These are phyloP conservation scores for Solanum pinnatisectum DNA, from an alignment of 257 asterid species.

Conservation along the genomic window DNA sequence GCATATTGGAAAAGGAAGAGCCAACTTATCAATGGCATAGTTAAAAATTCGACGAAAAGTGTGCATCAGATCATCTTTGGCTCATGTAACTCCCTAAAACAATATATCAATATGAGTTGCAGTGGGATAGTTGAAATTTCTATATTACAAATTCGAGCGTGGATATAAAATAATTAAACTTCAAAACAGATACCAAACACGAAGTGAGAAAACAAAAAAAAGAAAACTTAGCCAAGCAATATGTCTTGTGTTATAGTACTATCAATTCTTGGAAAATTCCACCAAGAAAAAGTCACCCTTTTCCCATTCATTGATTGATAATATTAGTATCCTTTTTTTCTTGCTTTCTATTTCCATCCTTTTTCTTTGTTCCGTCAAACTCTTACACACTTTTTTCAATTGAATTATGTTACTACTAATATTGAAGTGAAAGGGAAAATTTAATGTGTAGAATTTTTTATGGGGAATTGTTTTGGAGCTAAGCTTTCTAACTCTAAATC, in stretches of 20 bases:
- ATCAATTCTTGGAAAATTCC: background rate
- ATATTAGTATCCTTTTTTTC: background rate
- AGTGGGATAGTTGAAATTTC: too few relatives aligned
- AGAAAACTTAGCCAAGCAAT: background rate
- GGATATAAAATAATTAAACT: background rate
- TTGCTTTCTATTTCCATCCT: background rate
- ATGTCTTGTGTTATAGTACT: background rate
- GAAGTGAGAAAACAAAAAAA: background rate
- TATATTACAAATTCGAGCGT: background rate
- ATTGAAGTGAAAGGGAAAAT: slow-evolving; percentile 1
- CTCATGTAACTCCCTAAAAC: too few relatives aligned
- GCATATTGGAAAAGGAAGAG: background rate
- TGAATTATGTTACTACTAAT: background rate
- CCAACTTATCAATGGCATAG: background rate
- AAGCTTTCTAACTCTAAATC: slow-evolving; percentile 25
- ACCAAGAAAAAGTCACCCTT: background rate
- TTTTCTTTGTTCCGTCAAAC: background rate
- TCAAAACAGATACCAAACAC: background rate
- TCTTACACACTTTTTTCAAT: background rate
- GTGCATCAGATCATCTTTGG: too few relatives aligned
- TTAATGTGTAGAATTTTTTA: slow-evolving; percentile 5
- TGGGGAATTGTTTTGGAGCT: slow-evolving; percentile 91
- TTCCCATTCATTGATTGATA: background rate
- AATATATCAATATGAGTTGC: too few relatives aligned
- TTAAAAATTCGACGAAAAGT: background rate